phyloP scores from a whole-genome alignment of 1,139 yeast genomes.

The Protomyces lactucae-debilis region DNA sequence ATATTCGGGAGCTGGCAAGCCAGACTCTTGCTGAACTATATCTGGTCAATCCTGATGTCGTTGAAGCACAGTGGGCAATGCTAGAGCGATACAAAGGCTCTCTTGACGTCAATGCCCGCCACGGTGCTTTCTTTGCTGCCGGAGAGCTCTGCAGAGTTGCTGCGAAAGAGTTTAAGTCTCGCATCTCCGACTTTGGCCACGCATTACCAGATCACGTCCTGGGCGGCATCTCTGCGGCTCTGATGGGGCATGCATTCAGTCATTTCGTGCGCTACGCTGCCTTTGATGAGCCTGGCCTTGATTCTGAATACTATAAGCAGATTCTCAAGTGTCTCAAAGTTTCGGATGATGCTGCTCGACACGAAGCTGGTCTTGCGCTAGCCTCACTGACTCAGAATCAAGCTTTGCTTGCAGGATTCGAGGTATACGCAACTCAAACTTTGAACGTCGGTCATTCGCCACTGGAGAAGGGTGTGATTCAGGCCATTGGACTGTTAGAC shows the following conservation, averaged over 20 bases:
- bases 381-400: neutral
- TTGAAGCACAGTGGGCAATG: neutral
- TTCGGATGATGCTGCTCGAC: neutral
- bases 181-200: neutral
- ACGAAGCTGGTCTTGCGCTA: neutral
- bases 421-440: neutral
- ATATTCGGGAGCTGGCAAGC: slow-evolving; percentile 43
- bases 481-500: neutral
- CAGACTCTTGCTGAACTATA: slow-evolving; percentile 1
- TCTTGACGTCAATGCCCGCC: slow-evolving; percentile 5
- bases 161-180: too few relatives aligned
- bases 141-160: slow-evolving; percentile 5
- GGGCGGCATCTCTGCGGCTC: neutral
- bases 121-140: slow-evolving; percentile 5
- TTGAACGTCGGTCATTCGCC: neutral
- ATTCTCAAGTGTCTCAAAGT: neutral
- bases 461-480: neutral
- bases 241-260: neutral
- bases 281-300: neutral
- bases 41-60: neutral
- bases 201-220: neutral
- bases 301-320: neutral
- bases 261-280: neutral
- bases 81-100: neutral
- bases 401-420: neutral